Evolutionary conservation across 108 stramenopile species (phyloP).

Genomic region (Thalassiosira profunda): DNA sequence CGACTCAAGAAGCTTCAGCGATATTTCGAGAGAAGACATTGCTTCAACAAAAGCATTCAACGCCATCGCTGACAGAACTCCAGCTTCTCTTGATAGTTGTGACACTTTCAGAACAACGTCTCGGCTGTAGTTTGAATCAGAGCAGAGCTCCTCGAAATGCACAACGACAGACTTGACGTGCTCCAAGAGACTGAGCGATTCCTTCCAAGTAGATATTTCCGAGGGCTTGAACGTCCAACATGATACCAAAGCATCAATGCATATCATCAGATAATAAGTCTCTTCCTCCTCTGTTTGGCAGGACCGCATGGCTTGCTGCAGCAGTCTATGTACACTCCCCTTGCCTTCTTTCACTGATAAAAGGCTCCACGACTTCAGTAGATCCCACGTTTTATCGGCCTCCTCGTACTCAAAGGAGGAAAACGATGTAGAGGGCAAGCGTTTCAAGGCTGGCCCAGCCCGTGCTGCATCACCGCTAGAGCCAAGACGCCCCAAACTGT

Average conservation of each 20-base stretch:
- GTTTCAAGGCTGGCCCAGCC: background rate
- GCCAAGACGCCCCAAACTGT: background rate
- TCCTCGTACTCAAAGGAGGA: constrained; percentile 57
- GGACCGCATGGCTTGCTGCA: constrained; percentile 58
- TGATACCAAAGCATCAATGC: constrained; percentile 46
- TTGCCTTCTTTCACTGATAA: constrained; percentile 64
- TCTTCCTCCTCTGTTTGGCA: constrained; percentile 49
- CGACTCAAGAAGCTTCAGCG: constrained; percentile 46
- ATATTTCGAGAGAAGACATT: constrained; percentile 51
- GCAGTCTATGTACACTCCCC: constrained; percentile 63
- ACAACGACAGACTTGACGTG: constrained; percentile 63
- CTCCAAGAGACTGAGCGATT: constrained; percentile 51
- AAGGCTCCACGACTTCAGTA: constrained; percentile 67
- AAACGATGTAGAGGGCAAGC: constrained; percentile 10
- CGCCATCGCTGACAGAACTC: constrained; percentile 66
- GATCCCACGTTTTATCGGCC: constrained; percentile 66
- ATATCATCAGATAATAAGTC: constrained; percentile 32
- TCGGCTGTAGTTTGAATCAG: constrained; percentile 20
- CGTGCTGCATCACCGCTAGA: background rate
- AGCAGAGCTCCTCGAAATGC: constrained; percentile 21
- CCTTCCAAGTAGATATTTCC: constrained; percentile 54
- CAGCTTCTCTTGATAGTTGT: constrained; percentile 59
- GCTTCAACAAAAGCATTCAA: constrained; percentile 69
- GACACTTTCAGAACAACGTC: constrained; percentile 42
- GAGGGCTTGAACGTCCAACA: constrained; percentile 60